Evolutionary conservation across 352 stramenopile genomes (phyloP).

Genomic region (Albugo laibachii): DNA sequence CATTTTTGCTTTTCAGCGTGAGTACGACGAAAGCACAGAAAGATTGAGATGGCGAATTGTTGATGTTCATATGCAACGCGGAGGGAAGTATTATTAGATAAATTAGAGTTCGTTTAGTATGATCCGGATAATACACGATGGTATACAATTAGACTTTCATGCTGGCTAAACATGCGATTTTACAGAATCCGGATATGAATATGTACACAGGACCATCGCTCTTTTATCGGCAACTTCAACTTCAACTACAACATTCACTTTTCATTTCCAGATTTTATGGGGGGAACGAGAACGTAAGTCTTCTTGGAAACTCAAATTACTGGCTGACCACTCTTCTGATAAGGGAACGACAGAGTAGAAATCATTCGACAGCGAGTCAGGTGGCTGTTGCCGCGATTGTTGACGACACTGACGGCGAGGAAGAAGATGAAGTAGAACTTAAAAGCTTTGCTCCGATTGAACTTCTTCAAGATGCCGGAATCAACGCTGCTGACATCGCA

Average conservation of each 20-base stretch:
- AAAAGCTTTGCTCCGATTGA: conserved; percentile 57
- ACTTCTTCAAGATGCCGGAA: conserved; percentile 45
- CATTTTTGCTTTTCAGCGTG: conserved; percentile 92
- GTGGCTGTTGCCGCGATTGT: background rate
- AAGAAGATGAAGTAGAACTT: conserved; percentile 27
- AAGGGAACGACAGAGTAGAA: background rate
- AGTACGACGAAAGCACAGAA: conserved; percentile 90
- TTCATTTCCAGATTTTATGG: no score
- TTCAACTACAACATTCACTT: no score
- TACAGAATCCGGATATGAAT: background rate
- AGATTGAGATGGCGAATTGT: conserved; percentile 71
- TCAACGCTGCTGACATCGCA: conserved; percentile 51
- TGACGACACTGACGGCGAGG: conserved; percentile 12
- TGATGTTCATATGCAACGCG: conserved; percentile 73
- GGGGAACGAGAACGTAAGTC: conserved; percentile 5
- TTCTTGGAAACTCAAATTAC: background rate
- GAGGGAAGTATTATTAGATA: conserved; percentile 53
- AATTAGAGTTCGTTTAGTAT: no score
- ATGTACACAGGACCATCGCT: conserved; percentile 8
- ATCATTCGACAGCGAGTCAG: conserved; percentile 8
- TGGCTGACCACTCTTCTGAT: no score
- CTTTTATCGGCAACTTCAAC: background rate
- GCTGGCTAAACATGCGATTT: background rate
- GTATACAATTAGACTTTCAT: background rate
- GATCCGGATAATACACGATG: no score